A percentile compares a stretch with the other conserved stretches of the same genome.
Evolutionary conservation across 306 rosid genomes (phyloP).

Genomic region (Quercus engelmannii): DNA sequence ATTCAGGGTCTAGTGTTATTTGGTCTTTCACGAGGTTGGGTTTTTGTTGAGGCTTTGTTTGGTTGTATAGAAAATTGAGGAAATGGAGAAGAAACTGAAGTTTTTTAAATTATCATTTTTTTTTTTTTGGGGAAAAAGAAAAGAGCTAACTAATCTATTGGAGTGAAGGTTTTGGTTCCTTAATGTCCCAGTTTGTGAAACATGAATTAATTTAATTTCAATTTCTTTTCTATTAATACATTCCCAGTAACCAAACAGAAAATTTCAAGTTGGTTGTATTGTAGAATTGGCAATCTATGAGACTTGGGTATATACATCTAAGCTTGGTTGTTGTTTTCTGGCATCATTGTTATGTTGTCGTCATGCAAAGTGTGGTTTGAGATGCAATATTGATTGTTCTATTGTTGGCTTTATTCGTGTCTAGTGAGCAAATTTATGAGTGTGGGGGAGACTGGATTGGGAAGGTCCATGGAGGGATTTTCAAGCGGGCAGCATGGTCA

Average conservation of each 20-base stretch:
- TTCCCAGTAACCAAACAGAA: slow-evolving; percentile 1
- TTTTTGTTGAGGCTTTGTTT: slow-evolving; percentile 24
- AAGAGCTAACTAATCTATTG: slow-evolving; percentile 10
- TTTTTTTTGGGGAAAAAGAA: neutral
- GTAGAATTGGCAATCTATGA: neutral
- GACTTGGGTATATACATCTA: neutral
- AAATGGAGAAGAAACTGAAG: neutral
- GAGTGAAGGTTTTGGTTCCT: neutral
- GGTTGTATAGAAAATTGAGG: slow-evolving; percentile 8
- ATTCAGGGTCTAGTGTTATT: slow-evolving; percentile 44
- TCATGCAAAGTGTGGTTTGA: slow-evolving; percentile 22
- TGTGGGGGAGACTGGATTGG: slow-evolving; percentile 58
- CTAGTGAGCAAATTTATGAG: slow-evolving; percentile 25
- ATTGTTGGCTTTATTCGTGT: neutral
- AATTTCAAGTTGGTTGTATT: neutral
- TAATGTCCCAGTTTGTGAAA: slow-evolving; percentile 4
- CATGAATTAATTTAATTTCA: neutral
- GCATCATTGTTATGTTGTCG: neutral
- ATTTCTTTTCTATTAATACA: neutral
- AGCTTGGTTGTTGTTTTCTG: neutral
- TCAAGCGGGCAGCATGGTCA: slow-evolving; percentile 73
- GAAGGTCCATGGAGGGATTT: slow-evolving; percentile 68
- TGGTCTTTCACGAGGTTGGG: slow-evolving; percentile 26
- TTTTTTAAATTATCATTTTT: neutral
- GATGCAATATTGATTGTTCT: slow-evolving; percentile 4